Base-by-base conservation (phyloP, 2,329 filamentous ascomycete species). In the Pestalotiopsis sp. region DNA sequence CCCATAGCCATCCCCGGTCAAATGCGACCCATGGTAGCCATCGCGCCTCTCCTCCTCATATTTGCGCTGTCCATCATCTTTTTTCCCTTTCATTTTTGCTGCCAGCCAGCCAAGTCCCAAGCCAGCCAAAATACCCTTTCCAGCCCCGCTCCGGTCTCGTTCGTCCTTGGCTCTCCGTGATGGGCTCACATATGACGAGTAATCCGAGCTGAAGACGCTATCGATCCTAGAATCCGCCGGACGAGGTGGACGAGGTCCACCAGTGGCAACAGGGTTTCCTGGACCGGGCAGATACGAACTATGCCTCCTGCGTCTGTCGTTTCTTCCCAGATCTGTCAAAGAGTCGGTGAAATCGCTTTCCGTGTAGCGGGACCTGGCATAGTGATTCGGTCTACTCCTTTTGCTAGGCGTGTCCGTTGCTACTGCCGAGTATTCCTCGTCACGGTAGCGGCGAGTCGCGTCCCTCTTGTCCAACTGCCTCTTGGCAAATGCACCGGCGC, bases 21-120 rank as follows among this genome's bases (percentile, higher is more conserved):
- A 93, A 72, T 84, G 84, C 24, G 89, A 88, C n/a, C 86, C 83
- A 39, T 85, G 85, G 44, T 86, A 87, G 4, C 92, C 86, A 24
- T 88, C 86, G 65, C 88, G 85, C 71, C 82, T 79, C 52, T 85
- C 80, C 38, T 84, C 83, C 63, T 85, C 85, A 65, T 81, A 80
- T 69, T 74, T 82, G 68, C 81, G 81, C 35, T 83, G 80, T 71
- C 87, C 80, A 76, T 91, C 84, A 10, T 59, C 71, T 75, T 83
- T 76, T 72, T 88, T 80, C 77, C 89, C 84, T 71, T 86, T 88
- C 77, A 92, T 84, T 76, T 88, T 87, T 80, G 87, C 90, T 6
- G 88, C 87, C 61, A 94, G 80, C 82, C 91, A 92, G 9, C 91
- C 92, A 40, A 91, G 81, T 1, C 91, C 91, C 30, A 93, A 78